A percentile compares a stretch with the other conserved stretches of the same genome.
These are phyloP conservation scores for Cucurbita maxima DNA, from an alignment of 306 rosid genomes.

Conservation along the genomic window DNA sequence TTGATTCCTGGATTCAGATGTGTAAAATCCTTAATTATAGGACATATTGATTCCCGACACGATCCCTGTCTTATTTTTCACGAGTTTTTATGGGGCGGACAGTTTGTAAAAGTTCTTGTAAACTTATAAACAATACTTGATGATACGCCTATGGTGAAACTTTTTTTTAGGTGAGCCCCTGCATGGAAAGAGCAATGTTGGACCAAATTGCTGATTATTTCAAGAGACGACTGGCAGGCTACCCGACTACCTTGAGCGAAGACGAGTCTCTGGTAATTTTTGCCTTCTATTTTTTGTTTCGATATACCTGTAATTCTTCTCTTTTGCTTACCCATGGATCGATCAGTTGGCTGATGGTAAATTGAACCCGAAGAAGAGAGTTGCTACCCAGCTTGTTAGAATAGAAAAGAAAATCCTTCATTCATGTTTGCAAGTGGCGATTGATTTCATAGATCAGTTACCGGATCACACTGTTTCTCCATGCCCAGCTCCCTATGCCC, in stretches of 20 bases:
- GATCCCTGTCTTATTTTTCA: neutral
- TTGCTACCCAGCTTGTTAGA: conserved; percentile 67
- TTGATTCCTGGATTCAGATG: neutral
- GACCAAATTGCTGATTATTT: conserved; percentile 82
- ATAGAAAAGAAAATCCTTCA: conserved; percentile 82
- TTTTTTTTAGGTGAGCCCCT: conserved; percentile 60
- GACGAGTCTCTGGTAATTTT: conserved; percentile 66
- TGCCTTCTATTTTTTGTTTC: neutral
- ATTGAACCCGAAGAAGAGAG: conserved; percentile 71
- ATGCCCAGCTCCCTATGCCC: conserved; percentile 85
- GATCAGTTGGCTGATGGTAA: conserved; percentile 48
- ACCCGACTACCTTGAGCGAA: conserved; percentile 76
- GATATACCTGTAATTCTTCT: neutral
- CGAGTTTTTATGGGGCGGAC: too few relatives aligned
- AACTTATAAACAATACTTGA: neutral
- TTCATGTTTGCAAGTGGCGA: conserved; percentile 62
- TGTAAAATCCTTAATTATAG: neutral
- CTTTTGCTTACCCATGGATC: conserved; percentile 12
- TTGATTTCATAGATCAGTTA: conserved; percentile 47
- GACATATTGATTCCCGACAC: neutral
- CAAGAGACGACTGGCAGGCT: conserved; percentile 60
- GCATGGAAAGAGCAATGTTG: conserved; percentile 88
- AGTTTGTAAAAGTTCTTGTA: neutral
- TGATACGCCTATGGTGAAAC: neutral
- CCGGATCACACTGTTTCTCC: conserved; percentile 72